Conservation (phyloP, 176 grass and related monocot genomes). For the Elaeis guineensis region DNA sequence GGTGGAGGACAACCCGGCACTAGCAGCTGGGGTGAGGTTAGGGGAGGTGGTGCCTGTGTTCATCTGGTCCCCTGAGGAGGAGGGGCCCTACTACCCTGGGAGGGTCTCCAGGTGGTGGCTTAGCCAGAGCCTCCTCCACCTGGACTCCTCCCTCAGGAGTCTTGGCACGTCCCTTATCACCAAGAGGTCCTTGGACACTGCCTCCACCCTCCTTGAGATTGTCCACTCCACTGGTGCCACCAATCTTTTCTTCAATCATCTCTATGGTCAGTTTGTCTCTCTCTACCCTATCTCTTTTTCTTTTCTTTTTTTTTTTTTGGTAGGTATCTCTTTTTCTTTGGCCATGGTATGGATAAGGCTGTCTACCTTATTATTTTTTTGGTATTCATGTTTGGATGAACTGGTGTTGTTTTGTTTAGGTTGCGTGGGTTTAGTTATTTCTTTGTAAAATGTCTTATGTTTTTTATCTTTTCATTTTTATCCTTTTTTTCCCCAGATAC, state of each 20-base stretch:
- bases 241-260: constrained; percentile 93
- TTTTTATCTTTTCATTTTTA: too few species aligned
- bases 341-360: too few species aligned
- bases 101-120: constrained; percentile 90
- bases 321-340: not conserved
- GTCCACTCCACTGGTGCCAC: constrained; percentile 58
- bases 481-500: too few species aligned
- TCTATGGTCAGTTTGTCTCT: constrained; percentile 52
- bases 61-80: constrained; percentile 85
- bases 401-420: too few species aligned
- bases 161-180: constrained; percentile 70
- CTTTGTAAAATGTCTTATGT: too few species aligned
- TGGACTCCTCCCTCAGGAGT: constrained; percentile 58
- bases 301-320: too few species aligned
- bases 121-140: constrained; percentile 62
- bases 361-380: too few species aligned
- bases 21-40: constrained; percentile 47
- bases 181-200: constrained; percentile 48
- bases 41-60: constrained; percentile 67
- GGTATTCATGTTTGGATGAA: too few species aligned
- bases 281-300: not conserved
- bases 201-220: constrained; percentile 55
- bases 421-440: too few species aligned
- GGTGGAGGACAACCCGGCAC: constrained; percentile 77
- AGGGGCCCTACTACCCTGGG: constrained; percentile 56